A percentile compares a stretch with the other conserved stretches of the same genome.
Conservation (phyloP, 441 rosid species). For the Populus tomentosa region DNA sequence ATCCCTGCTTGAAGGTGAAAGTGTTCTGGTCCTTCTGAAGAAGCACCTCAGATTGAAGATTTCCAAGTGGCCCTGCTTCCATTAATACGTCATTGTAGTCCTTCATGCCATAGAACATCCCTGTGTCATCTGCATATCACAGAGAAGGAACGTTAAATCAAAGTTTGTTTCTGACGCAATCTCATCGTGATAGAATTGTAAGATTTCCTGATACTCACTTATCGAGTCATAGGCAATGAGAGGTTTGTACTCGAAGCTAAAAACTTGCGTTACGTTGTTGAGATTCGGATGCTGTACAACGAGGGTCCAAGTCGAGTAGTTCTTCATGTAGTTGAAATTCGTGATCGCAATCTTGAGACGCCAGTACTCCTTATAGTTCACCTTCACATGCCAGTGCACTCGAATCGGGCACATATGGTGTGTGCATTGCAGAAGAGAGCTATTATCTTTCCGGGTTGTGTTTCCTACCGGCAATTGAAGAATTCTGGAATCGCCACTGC, state of each 20-base stretch:
- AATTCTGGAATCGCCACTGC: slow-evolving; percentile 67
- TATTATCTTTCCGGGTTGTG: slow-evolving; percentile 51
- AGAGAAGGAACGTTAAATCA: neutral
- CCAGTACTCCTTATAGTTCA: slow-evolving; percentile 78
- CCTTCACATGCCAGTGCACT: slow-evolving; percentile 89
- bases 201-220: slow-evolving; percentile 38
- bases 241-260: slow-evolving; percentile 76
- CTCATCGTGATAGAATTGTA: neutral
- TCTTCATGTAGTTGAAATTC: slow-evolving; percentile 72
- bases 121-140: slow-evolving; percentile 54
- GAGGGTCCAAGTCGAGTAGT: slow-evolving; percentile 64
- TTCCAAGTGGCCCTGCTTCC: slow-evolving; percentile 63
- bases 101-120: slow-evolving; percentile 59
- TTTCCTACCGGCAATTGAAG: slow-evolving; percentile 47
- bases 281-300: slow-evolving; percentile 78
- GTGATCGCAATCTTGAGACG: slow-evolving; percentile 66
- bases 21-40: slow-evolving; percentile 46
- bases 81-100: slow-evolving; percentile 52
- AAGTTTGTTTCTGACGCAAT: neutral
- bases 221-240: slow-evolving; percentile 66
- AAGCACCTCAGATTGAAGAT: slow-evolving; percentile 56
- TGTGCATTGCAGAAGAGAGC: slow-evolving; percentile 69
- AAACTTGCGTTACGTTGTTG: slow-evolving; percentile 78
- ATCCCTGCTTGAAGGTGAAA: slow-evolving; percentile 54
- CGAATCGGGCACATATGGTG: slow-evolving; percentile 81